Evolutionary conservation across 75 land plant species (phyloP).

Genomic region (Sequoiadendron giganteum): DNA sequence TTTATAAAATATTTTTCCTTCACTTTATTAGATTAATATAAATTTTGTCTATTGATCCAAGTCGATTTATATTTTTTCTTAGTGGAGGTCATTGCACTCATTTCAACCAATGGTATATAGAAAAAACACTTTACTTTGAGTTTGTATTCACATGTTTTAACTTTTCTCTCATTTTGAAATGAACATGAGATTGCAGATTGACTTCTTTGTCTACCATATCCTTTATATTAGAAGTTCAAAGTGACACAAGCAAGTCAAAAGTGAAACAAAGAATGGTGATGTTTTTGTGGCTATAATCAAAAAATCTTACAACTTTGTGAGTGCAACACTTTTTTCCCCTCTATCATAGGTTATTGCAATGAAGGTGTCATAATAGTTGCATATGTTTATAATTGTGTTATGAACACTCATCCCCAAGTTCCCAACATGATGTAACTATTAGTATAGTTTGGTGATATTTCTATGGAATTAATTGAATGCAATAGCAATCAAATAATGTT

Average conservation of each 20-base stretch:
- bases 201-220: background rate
- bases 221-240: background rate
- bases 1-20: too few relatives aligned
- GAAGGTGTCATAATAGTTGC: background rate
- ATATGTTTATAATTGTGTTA: background rate
- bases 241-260: background rate
- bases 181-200: background rate
- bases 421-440: background rate
- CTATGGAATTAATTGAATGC: background rate
- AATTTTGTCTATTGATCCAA: too few relatives aligned
- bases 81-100: too few relatives aligned
- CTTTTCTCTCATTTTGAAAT: background rate
- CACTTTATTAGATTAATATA: too few relatives aligned
- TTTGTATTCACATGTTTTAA: background rate
- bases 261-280: slow-evolving; percentile 4
- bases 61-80: too few relatives aligned
- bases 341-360: background rate
- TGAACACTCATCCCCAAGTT: background rate
- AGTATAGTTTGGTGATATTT: background rate
- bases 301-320: slow-evolving; percentile 9
- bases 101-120: too few relatives aligned
- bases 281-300: slow-evolving; percentile 38
- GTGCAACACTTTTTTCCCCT: background rate
- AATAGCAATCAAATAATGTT: background rate
- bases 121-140: background rate